Evolutionary conservation across 1,139 yeast species (phyloP), one percentile per base, ranked within the genome.

Genomic region (Kurtzmaniella quercitrusa): DNA sequence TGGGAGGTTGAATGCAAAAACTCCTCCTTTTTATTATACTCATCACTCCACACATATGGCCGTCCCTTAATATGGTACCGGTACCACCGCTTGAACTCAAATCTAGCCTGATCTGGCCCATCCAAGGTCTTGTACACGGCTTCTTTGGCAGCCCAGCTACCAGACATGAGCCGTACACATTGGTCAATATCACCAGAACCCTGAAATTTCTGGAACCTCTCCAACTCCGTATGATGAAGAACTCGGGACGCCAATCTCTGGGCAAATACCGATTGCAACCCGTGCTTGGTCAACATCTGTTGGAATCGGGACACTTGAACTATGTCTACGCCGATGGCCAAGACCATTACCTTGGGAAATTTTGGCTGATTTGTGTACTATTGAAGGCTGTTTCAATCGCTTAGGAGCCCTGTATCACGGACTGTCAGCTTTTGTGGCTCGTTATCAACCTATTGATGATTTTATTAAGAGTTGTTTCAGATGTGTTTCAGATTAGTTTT

Each of bases 131-230:
- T 86, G 61, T 69, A 86, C 5, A 85, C 58, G 0, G 95, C 93
- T 55, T 86, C 95, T 54, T 86, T 87, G 23, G 78, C 68, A 8
- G 91, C 85, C 94, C 95, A 86, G 10, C 65, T 65, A 0, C 84
- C 82, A 0, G 90, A 78, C 18, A 86, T 57, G 12, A 70, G 57
- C 36, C 55, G 52, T 5, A 65, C 63, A 38, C 66, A 60, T 18
- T 55, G 55, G 0, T 58, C 57, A 1, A 55, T 27, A 11, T 66
- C 56, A 7, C 46, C 41, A 27, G 43, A 14, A 1, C 23, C 27
- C 8, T 43, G 40, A 12, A 55, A 45, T 15, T 51, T 41, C 3
- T 56, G 42, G 46, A 77, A 75, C 14, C 42, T 50, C 0, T 78
- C 75, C 27, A 67, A 51, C 54, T 80, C 86, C 3, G 50, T 48